Evolutionary conservation across 306 rosid species (phyloP), one percentile per base, ranked within the genome.

Genomic region (Vachellia pachyceras): DNA sequence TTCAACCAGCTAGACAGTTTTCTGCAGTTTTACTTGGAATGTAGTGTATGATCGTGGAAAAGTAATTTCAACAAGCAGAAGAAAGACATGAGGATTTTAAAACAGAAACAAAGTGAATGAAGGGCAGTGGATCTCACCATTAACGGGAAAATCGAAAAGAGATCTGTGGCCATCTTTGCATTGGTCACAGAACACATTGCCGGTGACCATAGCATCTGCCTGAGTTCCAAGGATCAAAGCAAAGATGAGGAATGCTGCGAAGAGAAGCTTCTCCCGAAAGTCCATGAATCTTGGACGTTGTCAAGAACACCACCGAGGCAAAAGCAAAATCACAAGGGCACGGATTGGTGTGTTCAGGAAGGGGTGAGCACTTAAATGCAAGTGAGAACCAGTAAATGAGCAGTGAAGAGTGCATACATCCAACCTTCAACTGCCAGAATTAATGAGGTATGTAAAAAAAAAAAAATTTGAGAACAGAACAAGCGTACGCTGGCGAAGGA

Each of bases 101-200:
- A 55, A 58, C 41, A 77, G 36, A 67, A 84, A 55, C 46, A 63
- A 36, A 75, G 72, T 22, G 40, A 71, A 52, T 49, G 40, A 67
- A 57, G 20, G 74, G 12, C 14, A 12, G 9, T 46, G 81, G 50
- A 58, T 78, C 92, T 89, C 65, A 94, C 98, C 98, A 39, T 82
- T 49, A 17, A 95, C 47, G 68, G 97, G 98, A 76, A 82, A 92
- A 83, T 95, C 98, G 58, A 89, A 91, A 72, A 84, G 69, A 35
- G 98, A 95, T 69, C 58, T 81, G 61, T 92, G 80, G 44, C 98
- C 98, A 50, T 92, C 97, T 80, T 92, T 95, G 92, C 98, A 95
- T 76, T 95, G 97, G 77, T 95, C 98, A 78, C 98, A 95, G 74
- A 85, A 88, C 87, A 95, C 98, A 8, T 91, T 89, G 73, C 98